Evolutionary conservation across 2,329 filamentous ascomycete species (phyloP), one percentile per base, ranked within the genome.

Genomic region (Fusarium udum): DNA sequence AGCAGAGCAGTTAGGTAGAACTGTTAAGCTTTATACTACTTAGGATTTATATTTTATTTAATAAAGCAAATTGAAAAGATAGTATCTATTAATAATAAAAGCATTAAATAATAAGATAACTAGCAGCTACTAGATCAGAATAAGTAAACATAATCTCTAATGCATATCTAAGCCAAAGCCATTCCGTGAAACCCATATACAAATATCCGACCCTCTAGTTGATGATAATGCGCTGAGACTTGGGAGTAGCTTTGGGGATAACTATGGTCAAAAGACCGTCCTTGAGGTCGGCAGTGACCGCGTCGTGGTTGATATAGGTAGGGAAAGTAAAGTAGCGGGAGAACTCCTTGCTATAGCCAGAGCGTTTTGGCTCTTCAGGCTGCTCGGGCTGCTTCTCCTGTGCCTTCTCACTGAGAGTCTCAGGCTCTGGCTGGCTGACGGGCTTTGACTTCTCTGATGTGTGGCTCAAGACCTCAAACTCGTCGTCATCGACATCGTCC

Each of bases 261-360:
- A 46, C 39, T 7, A 67, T 16, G 0, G 64, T 67, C 28, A 67
- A 32, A 7, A 67, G 62, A 14, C 64, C 64, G 32, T 67, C 62
- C 62, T 67, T 67, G 6, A 67, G 45, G 3, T 81, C 84, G 37
- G 91, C 91, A 43, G 82, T 84, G 45, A 93, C 91, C 7, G 78
- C 81, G 22, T 89, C 87, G 73, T 88, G 86, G 77, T 92, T 87
- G 64, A 93, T 86, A 15, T 86, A 87, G 52, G 82, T 81, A 0
- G 91, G 89, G 84, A 93, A 92, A 79, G 83, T 88, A 82, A 93
- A 92, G 49, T 85, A 87, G 69, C 91, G 87, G 26, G 87, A 85
- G 83, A 93, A 93, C 73, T 90, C 86, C 78, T 91, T 66, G 45
- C 28, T n/a, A 55, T 61, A 46, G 66, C 56, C 48, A 62, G 76